Conservation (phyloP, 768 basidiomycete genomes). For the Mycena vulgaris region DNA sequence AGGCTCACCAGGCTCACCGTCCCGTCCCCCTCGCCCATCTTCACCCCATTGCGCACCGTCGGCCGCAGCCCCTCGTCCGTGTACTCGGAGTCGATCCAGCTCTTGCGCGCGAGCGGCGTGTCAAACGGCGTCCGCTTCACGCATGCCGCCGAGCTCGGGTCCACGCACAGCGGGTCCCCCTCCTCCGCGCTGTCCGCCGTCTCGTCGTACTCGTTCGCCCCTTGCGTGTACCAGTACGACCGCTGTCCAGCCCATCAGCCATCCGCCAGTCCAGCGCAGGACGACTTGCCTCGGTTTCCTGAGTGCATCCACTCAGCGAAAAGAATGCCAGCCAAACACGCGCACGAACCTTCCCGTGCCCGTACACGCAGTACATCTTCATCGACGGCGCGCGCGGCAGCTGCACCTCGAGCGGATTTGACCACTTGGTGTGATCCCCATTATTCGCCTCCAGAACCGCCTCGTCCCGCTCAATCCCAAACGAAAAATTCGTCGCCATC, state of each 20-base stretch:
- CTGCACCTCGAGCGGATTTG: slow-evolving; percentile 90
- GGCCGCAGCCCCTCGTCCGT: slow-evolving; percentile 74
- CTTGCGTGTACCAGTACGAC: slow-evolving; percentile 86
- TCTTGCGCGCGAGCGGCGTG: slow-evolving; percentile 68
- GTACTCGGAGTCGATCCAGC: slow-evolving; percentile 91
- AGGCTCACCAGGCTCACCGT: slow-evolving; percentile 89
- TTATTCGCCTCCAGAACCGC: slow-evolving; percentile 70
- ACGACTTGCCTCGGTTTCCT: slow-evolving; percentile 83
- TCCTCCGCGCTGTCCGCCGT: slow-evolving; percentile 56
- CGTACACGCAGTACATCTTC: slow-evolving; percentile 95
- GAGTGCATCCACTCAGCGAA: neutral
- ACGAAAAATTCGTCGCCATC: slow-evolving; percentile 89
- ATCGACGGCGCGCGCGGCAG: slow-evolving; percentile 92
- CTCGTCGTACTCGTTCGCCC: slow-evolving; percentile 77
- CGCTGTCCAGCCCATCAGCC: slow-evolving; percentile 59
- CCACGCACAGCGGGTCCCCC: slow-evolving; percentile 58
- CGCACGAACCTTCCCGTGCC: slow-evolving; percentile 78
- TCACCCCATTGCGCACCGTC: slow-evolving; percentile 87
- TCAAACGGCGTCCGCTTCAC: slow-evolving; percentile 65
- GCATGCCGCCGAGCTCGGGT: slow-evolving; percentile 60
- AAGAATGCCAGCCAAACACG: neutral
- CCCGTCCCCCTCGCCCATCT: slow-evolving; percentile 94
- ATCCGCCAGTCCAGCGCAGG: neutral
- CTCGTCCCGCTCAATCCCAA: slow-evolving; percentile 88
- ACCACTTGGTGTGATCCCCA: slow-evolving; percentile 88